Conservation (phyloP, 1,284 basidiomycete genomes). For the Papiliotrema nemorosa region DNA sequence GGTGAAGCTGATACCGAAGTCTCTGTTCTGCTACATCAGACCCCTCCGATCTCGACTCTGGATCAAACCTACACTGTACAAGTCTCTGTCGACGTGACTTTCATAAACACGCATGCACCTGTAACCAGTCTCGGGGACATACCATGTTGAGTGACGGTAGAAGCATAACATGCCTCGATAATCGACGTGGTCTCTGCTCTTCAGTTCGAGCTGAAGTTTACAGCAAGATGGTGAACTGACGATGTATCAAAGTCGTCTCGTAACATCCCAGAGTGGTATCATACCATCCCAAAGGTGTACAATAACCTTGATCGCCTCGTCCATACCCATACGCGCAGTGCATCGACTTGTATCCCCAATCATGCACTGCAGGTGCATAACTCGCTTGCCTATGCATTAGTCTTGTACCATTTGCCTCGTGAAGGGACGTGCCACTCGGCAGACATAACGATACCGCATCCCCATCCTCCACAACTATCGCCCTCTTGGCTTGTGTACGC, state of each 20-base stretch:
- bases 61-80: not conserved
- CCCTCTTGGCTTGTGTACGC: slow-evolving; percentile 11
- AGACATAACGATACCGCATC: slow-evolving; percentile 19
- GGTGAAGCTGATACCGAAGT: not conserved
- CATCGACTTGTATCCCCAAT: slow-evolving; percentile 24
- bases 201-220: not conserved
- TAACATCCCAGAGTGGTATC: slow-evolving; percentile 19
- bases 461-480: slow-evolving; percentile 23
- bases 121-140: not conserved
- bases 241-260: slow-evolving; percentile 28
- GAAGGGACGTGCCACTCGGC: not conserved
- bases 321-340: slow-evolving; percentile 23
- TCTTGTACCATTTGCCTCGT: no score
- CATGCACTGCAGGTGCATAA: slow-evolving; percentile 18
- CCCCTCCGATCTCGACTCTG: not conserved
- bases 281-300: slow-evolving; percentile 18
- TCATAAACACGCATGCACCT: not conserved
- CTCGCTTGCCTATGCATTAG: slow-evolving; percentile 12
- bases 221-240: slow-evolving; percentile 1
- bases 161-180: slow-evolving; percentile 13
- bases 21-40: not conserved
- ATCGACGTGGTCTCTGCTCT: slow-evolving; percentile 16
- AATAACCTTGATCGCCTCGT: slow-evolving; percentile 10
- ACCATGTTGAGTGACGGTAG: slow-evolving; percentile 8
- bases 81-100: slow-evolving; percentile 4